Conservation (phyloP, 2,329 filamentous ascomycete species). For the Monosporascus sp. region DNA sequence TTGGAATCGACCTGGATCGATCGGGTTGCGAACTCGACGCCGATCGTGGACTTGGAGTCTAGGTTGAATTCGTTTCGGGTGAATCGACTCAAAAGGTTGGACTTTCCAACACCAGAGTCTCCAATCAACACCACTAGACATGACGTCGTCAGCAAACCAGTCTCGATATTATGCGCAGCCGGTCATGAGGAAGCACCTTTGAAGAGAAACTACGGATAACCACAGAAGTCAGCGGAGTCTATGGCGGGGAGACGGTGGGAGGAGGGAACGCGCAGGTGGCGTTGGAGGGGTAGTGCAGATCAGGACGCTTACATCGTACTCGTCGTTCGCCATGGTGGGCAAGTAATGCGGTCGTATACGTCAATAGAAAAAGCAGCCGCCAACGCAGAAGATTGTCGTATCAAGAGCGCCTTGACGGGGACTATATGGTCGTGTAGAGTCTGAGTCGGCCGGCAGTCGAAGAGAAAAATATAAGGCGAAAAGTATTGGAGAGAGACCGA, state of each 20-base stretch:
- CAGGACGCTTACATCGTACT: slow-evolving; percentile 84
- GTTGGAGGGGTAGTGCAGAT: slow-evolving; percentile 19
- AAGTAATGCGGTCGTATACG: slow-evolving; percentile 6
- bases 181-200: slow-evolving; percentile 63
- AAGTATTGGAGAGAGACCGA: background rate
- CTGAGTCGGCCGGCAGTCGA: background rate
- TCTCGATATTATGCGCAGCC: slow-evolving; percentile 15
- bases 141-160: slow-evolving; percentile 23
- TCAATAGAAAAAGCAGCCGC: background rate
- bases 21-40: slow-evolving; percentile 96
- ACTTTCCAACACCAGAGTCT: slow-evolving; percentile 99
- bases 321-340: slow-evolving; percentile 92
- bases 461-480: background rate
- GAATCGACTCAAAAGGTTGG: slow-evolving; percentile 98
- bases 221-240: slow-evolving; percentile 23
- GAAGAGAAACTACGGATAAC: slow-evolving; percentile 79
- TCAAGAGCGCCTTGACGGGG: background rate
- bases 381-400: background rate
- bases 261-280: slow-evolving; percentile 8
- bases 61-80: slow-evolving; percentile 99
- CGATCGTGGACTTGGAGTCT: slow-evolving; percentile 99
- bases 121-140: slow-evolving; percentile 88
- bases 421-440: background rate
- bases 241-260: slow-evolving; percentile 8
- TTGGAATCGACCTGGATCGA: slow-evolving; percentile 99